phyloP scores from a whole-genome alignment of 305 asterid species.

The Coffea humblotiana region DNA sequence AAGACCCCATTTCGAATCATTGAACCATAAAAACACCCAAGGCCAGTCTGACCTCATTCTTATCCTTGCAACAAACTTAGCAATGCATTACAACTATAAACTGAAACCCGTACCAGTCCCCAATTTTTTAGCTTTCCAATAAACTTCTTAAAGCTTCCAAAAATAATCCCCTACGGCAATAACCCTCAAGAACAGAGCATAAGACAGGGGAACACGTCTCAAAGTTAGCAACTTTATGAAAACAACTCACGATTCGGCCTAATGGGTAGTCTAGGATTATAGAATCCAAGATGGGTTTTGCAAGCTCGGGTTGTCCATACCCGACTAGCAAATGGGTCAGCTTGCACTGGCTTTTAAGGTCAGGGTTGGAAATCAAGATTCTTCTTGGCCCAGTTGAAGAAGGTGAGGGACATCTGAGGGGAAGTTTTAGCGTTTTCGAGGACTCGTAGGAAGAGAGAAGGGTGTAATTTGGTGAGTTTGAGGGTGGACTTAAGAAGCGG shows the following conservation, averaged over 20 bases:
- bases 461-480: conserved; percentile 44
- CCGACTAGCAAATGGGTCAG: conserved; percentile 45
- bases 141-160: conserved; percentile 47
- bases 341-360: conserved; percentile 45
- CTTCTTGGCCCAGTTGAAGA: conserved; percentile 61
- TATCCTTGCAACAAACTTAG: conserved; percentile 47
- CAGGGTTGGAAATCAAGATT: conserved; percentile 62
- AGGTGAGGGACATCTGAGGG: conserved; percentile 52
- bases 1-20: conserved; percentile 46
- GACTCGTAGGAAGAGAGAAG: conserved; percentile 57
- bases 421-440: conserved; percentile 42
- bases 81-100: conserved; percentile 43
- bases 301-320: conserved; percentile 44
- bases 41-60: conserved; percentile 46
- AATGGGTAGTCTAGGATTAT: conserved; percentile 49
- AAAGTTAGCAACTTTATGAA: conserved; percentile 37
- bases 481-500: conserved; percentile 58
- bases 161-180: conserved; percentile 45
- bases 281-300: conserved; percentile 52
- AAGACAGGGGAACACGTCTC: conserved; percentile 31
- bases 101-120: conserved; percentile 34
- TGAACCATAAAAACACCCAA: conserved; percentile 57
- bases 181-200: conserved; percentile 49
- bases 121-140: conserved; percentile 35
- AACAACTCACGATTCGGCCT: conserved; percentile 39